These are phyloP conservation scores for Entelexis sorbosivorans DNA, from an alignment of 1,139 yeast genomes.

Conservation along the genomic window DNA sequence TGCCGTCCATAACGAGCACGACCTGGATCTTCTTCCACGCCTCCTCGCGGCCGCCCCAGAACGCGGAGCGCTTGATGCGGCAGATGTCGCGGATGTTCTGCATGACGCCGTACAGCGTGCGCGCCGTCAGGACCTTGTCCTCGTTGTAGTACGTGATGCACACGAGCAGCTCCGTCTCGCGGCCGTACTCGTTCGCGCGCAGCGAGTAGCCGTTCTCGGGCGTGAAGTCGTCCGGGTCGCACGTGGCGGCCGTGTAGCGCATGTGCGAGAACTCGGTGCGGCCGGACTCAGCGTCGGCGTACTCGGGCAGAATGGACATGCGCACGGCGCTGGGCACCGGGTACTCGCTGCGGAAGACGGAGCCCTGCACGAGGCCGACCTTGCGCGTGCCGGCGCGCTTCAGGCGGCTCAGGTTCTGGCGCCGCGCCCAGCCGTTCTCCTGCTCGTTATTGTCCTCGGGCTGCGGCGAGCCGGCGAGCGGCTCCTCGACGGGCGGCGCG, in stretches of 20 bases:
- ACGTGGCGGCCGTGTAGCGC: conserved; percentile 69
- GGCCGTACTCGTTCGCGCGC: conserved; percentile 59
- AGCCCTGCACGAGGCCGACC: conserved; percentile 58
- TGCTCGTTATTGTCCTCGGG: conserved; percentile 9
- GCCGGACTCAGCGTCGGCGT: conserved; percentile 55
- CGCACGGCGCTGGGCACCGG: conserved; percentile 62
- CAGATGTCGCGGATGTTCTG: conserved; percentile 77
- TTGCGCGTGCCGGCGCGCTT: conserved; percentile 55
- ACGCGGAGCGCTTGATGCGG: conserved; percentile 46
- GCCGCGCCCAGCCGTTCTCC: conserved; percentile 37
- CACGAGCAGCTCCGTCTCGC: conserved; percentile 78
- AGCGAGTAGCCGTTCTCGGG: conserved; percentile 59
- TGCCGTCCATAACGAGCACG: conserved; percentile 82
- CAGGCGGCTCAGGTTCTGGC: conserved; percentile 37
- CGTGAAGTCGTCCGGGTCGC: conserved; percentile 70
- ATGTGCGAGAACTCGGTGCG: conserved; percentile 57
- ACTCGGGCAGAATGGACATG: conserved; percentile 44
- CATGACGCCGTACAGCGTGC: conserved; percentile 89
- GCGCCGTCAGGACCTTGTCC: conserved; percentile 73
- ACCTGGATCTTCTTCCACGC: conserved; percentile 95
- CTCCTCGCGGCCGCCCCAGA: conserved; percentile 63
- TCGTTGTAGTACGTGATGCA: conserved; percentile 93
- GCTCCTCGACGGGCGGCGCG: not conserved
- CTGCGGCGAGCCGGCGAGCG: conserved; percentile 4
- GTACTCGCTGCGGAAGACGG: conserved; percentile 61